Conservation (phyloP, 1,284 basidiomycete genomes). For the Sanghuangporus weigelae region DNA sequence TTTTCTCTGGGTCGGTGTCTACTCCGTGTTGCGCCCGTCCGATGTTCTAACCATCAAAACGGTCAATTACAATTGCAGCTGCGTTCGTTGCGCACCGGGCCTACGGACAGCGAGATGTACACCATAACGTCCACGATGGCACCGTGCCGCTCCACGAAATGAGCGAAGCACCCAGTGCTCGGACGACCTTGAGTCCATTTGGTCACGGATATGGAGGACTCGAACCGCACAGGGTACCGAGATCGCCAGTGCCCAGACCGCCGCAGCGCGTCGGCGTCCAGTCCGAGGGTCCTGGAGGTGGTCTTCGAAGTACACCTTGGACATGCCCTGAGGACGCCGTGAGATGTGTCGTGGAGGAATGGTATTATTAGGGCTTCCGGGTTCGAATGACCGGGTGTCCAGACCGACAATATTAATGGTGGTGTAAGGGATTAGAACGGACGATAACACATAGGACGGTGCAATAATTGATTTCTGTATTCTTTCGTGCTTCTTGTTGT, state of each 20-base stretch:
- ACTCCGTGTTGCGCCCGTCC: background rate
- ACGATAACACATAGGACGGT: background rate
- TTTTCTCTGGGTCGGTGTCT: conserved; percentile 62
- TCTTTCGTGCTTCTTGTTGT: background rate
- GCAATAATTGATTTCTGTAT: background rate
- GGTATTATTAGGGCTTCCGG: conserved; percentile 43
- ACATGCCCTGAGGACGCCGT: conserved; percentile 53
- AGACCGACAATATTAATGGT: background rate
- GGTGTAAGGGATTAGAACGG: conserved; percentile 5
- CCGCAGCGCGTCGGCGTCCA: conserved; percentile 6
- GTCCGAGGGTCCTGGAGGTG: background rate
- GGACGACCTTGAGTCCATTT: background rate
- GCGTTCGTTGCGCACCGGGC: conserved; percentile 19
- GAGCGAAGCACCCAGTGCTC: background rate
- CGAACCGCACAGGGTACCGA: background rate
- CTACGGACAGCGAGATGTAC: conserved; percentile 6
- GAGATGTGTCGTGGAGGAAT: conserved; percentile 71
- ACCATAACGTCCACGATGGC: background rate
- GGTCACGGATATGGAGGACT: background rate
- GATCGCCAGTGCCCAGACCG: background rate
- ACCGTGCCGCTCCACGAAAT: background rate
- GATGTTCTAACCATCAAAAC: conserved; percentile 4
- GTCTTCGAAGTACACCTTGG: conserved; percentile 30
- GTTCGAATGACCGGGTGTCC: background rate
- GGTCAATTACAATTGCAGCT: conserved; percentile 6